These are phyloP conservation scores for Chlamydomonas schloesseri DNA, from an alignment of 139 green algal species.

Conservation along the genomic window DNA sequence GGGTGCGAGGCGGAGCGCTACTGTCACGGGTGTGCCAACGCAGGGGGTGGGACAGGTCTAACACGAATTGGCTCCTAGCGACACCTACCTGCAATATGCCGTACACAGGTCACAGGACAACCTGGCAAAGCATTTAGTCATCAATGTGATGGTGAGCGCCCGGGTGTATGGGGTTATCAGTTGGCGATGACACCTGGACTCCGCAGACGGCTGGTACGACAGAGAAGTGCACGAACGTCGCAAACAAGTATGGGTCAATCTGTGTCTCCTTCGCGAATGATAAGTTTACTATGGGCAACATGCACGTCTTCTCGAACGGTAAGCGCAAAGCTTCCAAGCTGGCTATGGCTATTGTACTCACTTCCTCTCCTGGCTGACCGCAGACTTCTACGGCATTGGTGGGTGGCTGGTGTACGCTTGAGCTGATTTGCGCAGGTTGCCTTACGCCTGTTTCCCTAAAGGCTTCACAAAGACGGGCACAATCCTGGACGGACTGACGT, in stretches of 20 bases:
- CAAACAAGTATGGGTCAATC: slow-evolving; percentile 3
- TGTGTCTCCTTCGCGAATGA: slow-evolving; percentile 11
- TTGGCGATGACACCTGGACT: no score
- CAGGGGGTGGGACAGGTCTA: no score
- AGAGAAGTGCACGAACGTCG: background rate
- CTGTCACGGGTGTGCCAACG: background rate
- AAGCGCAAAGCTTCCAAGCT: no score
- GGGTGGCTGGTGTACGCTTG: background rate
- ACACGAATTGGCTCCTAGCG: no score
- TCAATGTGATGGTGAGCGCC: slow-evolving; percentile 37
- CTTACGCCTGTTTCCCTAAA: no score
- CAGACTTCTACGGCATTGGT: slow-evolving; percentile 41
- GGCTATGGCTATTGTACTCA: no score
- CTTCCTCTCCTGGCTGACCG: no score
- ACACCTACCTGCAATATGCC: no score
- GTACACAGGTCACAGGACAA: slow-evolving; percentile 10
- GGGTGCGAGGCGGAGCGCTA: no score
- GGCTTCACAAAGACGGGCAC: slow-evolving; percentile 39
- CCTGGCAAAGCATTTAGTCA: slow-evolving; percentile 21
- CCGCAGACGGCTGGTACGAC: background rate
- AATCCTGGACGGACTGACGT: slow-evolving; percentile 32
- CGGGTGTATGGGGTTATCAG: no score
- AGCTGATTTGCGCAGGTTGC: no score
- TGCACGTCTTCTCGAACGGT: slow-evolving; percentile 22
- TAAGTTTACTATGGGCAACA: slow-evolving; percentile 30